phyloP scores from a whole-genome alignment of 352 stramenopile species.

The Blastocystis sp. region DNA sequence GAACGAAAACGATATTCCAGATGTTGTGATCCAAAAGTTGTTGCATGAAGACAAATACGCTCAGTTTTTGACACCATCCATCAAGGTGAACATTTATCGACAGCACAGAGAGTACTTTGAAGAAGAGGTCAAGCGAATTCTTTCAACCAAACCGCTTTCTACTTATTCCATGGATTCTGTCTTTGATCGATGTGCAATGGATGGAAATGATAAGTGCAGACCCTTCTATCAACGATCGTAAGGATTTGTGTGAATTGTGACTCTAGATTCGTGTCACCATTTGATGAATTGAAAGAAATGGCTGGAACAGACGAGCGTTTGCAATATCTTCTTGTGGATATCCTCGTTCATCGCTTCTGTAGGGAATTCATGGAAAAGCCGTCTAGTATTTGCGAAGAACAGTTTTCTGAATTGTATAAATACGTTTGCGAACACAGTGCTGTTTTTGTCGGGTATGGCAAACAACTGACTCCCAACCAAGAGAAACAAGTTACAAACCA shows the following conservation, averaged over 20 bases:
- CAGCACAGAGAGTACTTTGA: conserved; percentile 9
- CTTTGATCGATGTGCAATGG: neutral
- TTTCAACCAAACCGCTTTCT: neutral
- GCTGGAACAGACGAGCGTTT: neutral
- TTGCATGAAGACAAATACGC: conserved; percentile 7
- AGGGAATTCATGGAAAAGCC: neutral
- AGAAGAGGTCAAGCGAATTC: neutral
- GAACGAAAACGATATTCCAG: conserved; percentile 41
- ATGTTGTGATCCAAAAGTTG: conserved; percentile 30
- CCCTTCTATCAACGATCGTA: neutral
- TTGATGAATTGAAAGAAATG: neutral
- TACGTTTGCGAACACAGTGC: neutral
- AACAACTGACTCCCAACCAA: neutral
- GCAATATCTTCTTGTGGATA: neutral
- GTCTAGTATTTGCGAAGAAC: neutral
- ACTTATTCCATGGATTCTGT: neutral
- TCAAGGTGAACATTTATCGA: conserved; percentile 56
- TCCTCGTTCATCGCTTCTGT: neutral
- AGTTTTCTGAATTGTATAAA: neutral
- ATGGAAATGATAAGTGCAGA: neutral
- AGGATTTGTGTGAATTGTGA: neutral
- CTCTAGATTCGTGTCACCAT: neutral
- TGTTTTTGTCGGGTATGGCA: neutral
- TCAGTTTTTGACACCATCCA: conserved; percentile 19
- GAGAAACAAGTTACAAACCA: neutral